Conservation (phyloP, 768 basidiomycete genomes). For the Boletellus sp. region DNA sequence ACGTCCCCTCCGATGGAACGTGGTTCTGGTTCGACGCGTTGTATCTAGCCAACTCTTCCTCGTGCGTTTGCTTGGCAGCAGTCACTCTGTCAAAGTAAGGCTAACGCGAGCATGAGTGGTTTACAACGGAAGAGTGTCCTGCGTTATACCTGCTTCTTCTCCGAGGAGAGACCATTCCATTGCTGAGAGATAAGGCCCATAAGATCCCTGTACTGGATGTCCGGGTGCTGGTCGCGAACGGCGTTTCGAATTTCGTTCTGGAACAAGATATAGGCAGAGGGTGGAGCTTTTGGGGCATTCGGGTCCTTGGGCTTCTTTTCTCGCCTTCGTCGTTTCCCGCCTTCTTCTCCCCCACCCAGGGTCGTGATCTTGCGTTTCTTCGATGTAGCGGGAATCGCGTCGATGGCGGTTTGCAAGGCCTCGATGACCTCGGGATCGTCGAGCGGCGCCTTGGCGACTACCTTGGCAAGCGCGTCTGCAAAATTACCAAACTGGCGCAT, state of each 20-base stretch:
- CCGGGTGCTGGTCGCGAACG: conserved; percentile 62
- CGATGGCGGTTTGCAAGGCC: conserved; percentile 27
- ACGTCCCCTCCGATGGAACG: conserved; percentile 43
- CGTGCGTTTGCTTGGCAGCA: conserved; percentile 61
- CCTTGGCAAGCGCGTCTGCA: conserved; percentile 56
- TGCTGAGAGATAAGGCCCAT: conserved; percentile 65
- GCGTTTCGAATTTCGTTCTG: conserved; percentile 85
- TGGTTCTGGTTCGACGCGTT: conserved; percentile 52
- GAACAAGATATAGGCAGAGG: conserved; percentile 90
- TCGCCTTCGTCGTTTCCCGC: conserved; percentile 33
- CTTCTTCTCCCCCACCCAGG: conserved; percentile 35
- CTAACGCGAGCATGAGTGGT: conserved; percentile 11
- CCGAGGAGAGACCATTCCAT: conserved; percentile 67
- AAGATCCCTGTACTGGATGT: conserved; percentile 67
- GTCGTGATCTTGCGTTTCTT: conserved; percentile 51
- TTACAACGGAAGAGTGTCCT: background rate
- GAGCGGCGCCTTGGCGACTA: conserved; percentile 39
- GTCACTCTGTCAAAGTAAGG: conserved; percentile 41
- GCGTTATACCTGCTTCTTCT: conserved; percentile 70
- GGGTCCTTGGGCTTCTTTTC: conserved; percentile 78
- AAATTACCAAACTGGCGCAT: conserved; percentile 61
- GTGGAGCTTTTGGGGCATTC: conserved; percentile 90
- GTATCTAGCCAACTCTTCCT: conserved; percentile 61
- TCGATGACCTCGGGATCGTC: conserved; percentile 30
- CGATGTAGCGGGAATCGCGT: conserved; percentile 30